A percentile compares a stretch with the other conserved stretches of the same genome.
phyloP scores from a whole-genome alignment of 768 basidiomycete species.

The Boletus coccyginus region DNA sequence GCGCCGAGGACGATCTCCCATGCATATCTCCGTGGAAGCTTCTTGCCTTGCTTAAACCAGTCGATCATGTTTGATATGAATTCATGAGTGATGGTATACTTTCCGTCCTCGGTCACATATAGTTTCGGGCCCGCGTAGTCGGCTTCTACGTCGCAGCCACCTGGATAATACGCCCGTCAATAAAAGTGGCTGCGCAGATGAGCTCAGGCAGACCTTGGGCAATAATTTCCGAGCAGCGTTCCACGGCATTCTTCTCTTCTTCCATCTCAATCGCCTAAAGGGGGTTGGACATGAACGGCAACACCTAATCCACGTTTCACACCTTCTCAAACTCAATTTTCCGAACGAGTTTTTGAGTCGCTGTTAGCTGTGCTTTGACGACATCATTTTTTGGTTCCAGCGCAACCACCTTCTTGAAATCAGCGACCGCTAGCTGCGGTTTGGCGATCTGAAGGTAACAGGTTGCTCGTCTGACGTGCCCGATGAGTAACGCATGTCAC shows the following conservation, averaged over 20 bases:
- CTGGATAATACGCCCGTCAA: slow-evolving; percentile 35
- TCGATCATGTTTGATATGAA: slow-evolving; percentile 86
- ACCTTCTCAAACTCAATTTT: slow-evolving; percentile 93
- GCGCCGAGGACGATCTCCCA: slow-evolving; percentile 97
- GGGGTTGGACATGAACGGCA: slow-evolving; percentile 1
- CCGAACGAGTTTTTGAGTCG: slow-evolving; percentile 88
- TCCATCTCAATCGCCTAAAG: slow-evolving; percentile 86
- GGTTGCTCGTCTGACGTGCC: slow-evolving; percentile 66
- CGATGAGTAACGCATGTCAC: background rate
- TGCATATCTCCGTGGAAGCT: slow-evolving; percentile 82
- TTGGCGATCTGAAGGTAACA: slow-evolving; percentile 89
- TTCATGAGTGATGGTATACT: slow-evolving; percentile 68
- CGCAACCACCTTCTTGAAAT: slow-evolving; percentile 80
- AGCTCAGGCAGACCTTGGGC: slow-evolving; percentile 52
- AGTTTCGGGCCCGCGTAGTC: slow-evolving; percentile 77
- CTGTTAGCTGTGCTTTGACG: slow-evolving; percentile 74
- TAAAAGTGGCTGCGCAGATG: background rate
- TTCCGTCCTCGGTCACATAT: slow-evolving; percentile 52
- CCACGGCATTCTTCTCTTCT: slow-evolving; percentile 78
- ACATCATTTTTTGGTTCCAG: slow-evolving; percentile 86
- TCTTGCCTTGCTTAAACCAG: slow-evolving; percentile 93
- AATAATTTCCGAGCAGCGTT: slow-evolving; percentile 77
- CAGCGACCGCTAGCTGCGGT: slow-evolving; percentile 79
- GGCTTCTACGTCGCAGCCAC: slow-evolving; percentile 76
- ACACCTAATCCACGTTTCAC: slow-evolving; percentile 1